These are phyloP conservation scores for Ophiocordyceps camponoti-floridani DNA, from an alignment of 2,329 filamentous ascomycete genomes.

Conservation along the genomic window DNA sequence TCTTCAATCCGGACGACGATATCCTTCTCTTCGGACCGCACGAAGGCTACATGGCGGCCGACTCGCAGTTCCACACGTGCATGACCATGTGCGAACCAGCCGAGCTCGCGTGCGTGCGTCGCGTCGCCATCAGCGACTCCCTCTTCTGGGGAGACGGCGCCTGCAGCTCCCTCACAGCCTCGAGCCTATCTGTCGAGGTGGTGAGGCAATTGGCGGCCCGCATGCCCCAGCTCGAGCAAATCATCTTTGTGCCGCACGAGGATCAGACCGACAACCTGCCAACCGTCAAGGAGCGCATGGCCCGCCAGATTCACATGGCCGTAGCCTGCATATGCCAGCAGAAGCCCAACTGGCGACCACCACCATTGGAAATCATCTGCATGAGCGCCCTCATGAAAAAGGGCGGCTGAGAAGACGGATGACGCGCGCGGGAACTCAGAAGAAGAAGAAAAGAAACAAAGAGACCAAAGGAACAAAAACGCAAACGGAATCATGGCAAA, in stretches of 20 bases:
- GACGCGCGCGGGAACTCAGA: neutral
- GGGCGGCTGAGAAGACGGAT: slow-evolving; percentile 1
- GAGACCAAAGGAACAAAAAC: neutral
- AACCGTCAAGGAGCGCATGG: slow-evolving; percentile 16
- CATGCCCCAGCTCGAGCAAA: slow-evolving; percentile 21
- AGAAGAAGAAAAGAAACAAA: neutral
- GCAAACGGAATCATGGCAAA: too few relatives aligned
- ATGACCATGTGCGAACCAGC: slow-evolving; percentile 21
- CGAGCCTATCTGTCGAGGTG: slow-evolving; percentile 20
- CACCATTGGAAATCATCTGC: slow-evolving; percentile 19
- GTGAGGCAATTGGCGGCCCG: slow-evolving; percentile 18
- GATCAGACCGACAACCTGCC: slow-evolving; percentile 12
- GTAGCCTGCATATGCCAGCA: slow-evolving; percentile 13
- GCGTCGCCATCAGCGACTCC: slow-evolving; percentile 26
- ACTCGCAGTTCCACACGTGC: slow-evolving; percentile 25
- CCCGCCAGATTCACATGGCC: slow-evolving; percentile 18
- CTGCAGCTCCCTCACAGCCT: slow-evolving; percentile 20
- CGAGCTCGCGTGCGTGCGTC: slow-evolving; percentile 21
- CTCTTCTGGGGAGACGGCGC: slow-evolving; percentile 19
- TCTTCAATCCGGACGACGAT: slow-evolving; percentile 22
- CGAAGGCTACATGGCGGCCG: slow-evolving; percentile 24
- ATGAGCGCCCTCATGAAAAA: slow-evolving; percentile 8
- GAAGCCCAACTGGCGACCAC: slow-evolving; percentile 14
- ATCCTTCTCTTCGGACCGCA: slow-evolving; percentile 29
- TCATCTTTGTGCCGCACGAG: slow-evolving; percentile 24